Conservation (phyloP, 2,329 filamentous ascomycete genomes). For the Lachnellula suecica region DNA sequence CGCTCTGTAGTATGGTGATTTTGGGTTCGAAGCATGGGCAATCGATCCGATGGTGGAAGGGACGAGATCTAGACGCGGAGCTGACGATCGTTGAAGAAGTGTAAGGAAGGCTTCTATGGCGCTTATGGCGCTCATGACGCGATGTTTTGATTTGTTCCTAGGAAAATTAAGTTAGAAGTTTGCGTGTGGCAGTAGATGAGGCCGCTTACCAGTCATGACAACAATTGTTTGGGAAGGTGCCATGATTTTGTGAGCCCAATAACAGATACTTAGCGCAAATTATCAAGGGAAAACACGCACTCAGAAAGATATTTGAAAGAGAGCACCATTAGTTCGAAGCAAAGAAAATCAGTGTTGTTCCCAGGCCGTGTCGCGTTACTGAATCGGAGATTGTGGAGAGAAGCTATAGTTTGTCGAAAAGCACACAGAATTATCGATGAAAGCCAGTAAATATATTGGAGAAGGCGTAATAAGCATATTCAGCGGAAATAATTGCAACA, state of each 20-base stretch:
- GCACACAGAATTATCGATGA: too few species aligned
- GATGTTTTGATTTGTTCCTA: constrained; percentile 41
- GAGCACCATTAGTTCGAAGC: too few species aligned
- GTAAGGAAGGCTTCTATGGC: constrained; percentile 20
- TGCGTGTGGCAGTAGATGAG: neutral
- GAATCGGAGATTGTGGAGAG: too few species aligned
- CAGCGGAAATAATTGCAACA: too few species aligned
- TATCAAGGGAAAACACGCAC: neutral
- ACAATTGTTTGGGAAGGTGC: neutral
- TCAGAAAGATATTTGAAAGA: too few species aligned
- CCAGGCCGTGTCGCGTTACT: too few species aligned
- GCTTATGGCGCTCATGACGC: constrained; percentile 26
- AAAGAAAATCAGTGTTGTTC: too few species aligned
- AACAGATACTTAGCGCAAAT: neutral
- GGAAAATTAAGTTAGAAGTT: neutral
- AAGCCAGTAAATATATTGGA: too few species aligned
- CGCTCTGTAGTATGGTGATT: neutral
- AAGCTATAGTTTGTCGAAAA: too few species aligned
- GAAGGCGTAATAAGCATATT: too few species aligned
- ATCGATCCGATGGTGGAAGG: constrained; percentile 19
- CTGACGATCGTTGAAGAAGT: constrained; percentile 12
- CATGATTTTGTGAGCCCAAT: neutral
- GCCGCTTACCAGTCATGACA: neutral
- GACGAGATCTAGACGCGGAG: constrained; percentile 22
- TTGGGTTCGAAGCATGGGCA: constrained; percentile 11